These are phyloP conservation scores for Triticum timopheevii DNA, from an alignment of 176 grass and related monocot genomes.

Conservation along the genomic window DNA sequence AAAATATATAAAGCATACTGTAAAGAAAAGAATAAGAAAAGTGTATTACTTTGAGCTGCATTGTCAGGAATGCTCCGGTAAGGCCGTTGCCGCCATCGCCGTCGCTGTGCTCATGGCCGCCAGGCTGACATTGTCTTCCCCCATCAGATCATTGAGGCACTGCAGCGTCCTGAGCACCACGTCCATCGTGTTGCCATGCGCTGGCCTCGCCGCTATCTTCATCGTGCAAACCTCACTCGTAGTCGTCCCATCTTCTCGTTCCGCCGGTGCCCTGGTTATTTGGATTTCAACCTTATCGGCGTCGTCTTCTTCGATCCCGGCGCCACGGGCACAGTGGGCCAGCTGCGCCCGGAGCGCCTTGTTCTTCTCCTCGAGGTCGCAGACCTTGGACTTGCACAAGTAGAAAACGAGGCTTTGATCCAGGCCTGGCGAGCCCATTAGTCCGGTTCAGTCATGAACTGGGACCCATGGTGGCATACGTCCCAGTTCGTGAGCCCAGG, in stretches of 20 bases:
- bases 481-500: too few relatives aligned
- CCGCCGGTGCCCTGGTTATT: constrained; percentile 32
- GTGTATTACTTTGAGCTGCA: constrained; percentile 53
- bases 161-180: constrained; percentile 46
- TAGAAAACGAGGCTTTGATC: too few relatives aligned
- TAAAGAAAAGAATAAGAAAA: too few relatives aligned
- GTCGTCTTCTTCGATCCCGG: not conserved
- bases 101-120: constrained; percentile 44
- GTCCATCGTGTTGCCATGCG: constrained; percentile 38
- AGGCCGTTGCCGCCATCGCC: not conserved
- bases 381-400: constrained; percentile 35
- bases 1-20: not conserved
- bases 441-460: too few relatives aligned
- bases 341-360: constrained; percentile 46
- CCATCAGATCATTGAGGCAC: constrained; percentile 49
- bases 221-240: constrained; percentile 28
- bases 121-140: constrained; percentile 36
- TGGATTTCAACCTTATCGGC: constrained; percentile 35
- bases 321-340: not conserved
- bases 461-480: too few relatives aligned
- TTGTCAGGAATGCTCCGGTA: constrained; percentile 21
- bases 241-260: not conserved
- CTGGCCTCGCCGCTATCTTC: constrained; percentile 34
- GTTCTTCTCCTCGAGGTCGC: constrained; percentile 79
- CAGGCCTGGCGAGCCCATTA: too few relatives aligned